These are phyloP conservation scores for Ailanthus altissimus DNA, from an alignment of 345 rosid species.

Conservation along the genomic window DNA sequence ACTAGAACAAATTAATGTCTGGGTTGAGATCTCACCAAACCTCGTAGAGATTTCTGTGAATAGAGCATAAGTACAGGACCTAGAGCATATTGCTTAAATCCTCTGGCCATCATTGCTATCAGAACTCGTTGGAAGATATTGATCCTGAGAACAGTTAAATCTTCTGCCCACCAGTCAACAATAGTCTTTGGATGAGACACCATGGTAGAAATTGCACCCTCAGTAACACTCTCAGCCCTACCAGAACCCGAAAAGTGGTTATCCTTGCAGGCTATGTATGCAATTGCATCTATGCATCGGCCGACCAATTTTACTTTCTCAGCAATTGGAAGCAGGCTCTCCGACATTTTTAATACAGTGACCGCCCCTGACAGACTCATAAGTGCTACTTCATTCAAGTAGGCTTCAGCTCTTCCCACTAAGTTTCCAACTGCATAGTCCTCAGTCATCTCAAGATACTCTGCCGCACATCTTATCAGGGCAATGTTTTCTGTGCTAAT, in stretches of 20 bases:
- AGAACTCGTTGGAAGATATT: conserved; percentile 80
- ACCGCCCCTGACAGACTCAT: conserved; percentile 70
- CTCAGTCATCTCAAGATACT: conserved; percentile 90
- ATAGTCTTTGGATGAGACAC: conserved; percentile 43
- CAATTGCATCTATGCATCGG: conserved; percentile 78
- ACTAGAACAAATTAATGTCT: conserved; percentile 14
- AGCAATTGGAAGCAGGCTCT: conserved; percentile 54
- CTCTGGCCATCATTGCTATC: conserved; percentile 82
- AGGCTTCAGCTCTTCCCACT: conserved; percentile 68
- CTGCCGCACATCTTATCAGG: conserved; percentile 73
- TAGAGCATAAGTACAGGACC: conserved; percentile 96
- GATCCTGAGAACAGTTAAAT: conserved; percentile 69
- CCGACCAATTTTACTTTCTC: conserved; percentile 81
- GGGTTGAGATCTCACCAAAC: conserved; percentile 72
- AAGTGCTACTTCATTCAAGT: conserved; percentile 76
- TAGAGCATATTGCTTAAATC: conserved; percentile 78
- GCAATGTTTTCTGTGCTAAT: conserved; percentile 79
- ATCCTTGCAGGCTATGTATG: conserved; percentile 73
- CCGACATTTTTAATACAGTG: conserved; percentile 59
- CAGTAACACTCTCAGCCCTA: conserved; percentile 45
- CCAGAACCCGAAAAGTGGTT: conserved; percentile 52
- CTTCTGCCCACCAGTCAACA: conserved; percentile 99
- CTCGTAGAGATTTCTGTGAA: conserved; percentile 90
- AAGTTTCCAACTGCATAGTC: conserved; percentile 74
- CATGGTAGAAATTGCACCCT: conserved; percentile 31